Conservation (phyloP, 192 early-diverging fungal species). For the Gonapodya prolifera region DNA sequence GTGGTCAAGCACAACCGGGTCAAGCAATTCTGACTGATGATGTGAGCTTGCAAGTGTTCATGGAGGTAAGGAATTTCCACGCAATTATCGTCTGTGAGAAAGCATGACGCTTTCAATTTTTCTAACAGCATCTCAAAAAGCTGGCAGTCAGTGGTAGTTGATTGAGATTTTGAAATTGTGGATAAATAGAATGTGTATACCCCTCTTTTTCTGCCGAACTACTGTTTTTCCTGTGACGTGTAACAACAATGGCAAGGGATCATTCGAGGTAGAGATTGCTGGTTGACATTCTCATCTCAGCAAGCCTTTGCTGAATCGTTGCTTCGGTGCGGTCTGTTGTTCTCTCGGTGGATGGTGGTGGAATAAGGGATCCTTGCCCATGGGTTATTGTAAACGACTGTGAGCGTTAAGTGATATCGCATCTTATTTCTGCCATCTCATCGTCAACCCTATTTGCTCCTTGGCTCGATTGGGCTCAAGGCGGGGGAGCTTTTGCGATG, state of each 20-base stretch:
- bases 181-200: neutral
- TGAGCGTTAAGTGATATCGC: neutral
- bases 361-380: neutral
- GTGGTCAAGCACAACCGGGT: constrained; percentile 50
- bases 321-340: neutral
- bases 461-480: too few relatives aligned
- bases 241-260: neutral
- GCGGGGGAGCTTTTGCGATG: constrained; percentile 85
- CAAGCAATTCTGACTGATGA: constrained; percentile 96
- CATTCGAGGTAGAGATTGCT: neutral
- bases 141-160: neutral
- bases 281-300: neutral
- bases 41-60: constrained; percentile 94
- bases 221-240: neutral
- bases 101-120: too few relatives aligned
- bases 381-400: neutral
- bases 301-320: neutral
- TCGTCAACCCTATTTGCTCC: constrained; percentile 11
- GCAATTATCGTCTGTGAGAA: too few relatives aligned
- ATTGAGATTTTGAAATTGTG: too few relatives aligned
- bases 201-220: too few relatives aligned
- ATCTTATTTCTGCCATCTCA: neutral
- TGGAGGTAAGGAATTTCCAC: constrained; percentile 37
- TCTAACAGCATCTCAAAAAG: neutral
- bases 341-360: too few relatives aligned